Evolutionary conservation across 768 basidiomycete genomes (phyloP), one percentile per base, ranked within the genome.

Genomic region (Hysterangium stoloniferum): DNA sequence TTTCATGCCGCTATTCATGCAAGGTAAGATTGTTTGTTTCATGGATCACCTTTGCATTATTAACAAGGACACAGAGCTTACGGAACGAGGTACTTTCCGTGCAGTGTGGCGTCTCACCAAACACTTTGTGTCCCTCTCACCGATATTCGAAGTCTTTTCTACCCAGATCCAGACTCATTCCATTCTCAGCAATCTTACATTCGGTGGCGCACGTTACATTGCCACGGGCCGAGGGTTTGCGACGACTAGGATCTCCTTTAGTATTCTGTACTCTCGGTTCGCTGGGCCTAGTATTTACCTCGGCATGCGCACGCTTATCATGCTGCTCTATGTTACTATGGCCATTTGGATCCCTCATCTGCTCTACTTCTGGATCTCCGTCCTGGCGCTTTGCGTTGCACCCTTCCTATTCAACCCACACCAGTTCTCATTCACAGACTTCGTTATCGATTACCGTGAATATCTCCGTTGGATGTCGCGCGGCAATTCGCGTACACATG

Each of bases 351-450:
- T 89, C 27, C 83, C 86, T 2, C 95, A 86, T 66, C 66, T 97
- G 60, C 84, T 93, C 64, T 99, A 98, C 74, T 99, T 99, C 77
- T 98, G 95, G 95, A 66, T 97, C 48, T 93, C 95, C 36, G 90
- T 94, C 55, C 72, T 93, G 28, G 80, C 93, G 13, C 77, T 99
- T 7, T 97, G 93, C 61, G 69, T 97, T 56, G 85, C 95, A 27
- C 96, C 96, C 6, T 99, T 99, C 85, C 66, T 97, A 61, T 99
- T 98, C 79, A 99, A 98, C 64, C 96, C 96, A n/a, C 96, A 99
- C 66, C 96, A 98, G 68, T 99, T 99, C 71, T 88, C 89, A 17
- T 86, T 93, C 66, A 80, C 92, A 33, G 96, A 99, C 67, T 99
- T 94, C 68, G 79, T 98, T 66, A 88, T 98, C 62, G 96, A 99